phyloP scores from a whole-genome alignment of 345 rosid species.

The Isatis tinctoria region DNA sequence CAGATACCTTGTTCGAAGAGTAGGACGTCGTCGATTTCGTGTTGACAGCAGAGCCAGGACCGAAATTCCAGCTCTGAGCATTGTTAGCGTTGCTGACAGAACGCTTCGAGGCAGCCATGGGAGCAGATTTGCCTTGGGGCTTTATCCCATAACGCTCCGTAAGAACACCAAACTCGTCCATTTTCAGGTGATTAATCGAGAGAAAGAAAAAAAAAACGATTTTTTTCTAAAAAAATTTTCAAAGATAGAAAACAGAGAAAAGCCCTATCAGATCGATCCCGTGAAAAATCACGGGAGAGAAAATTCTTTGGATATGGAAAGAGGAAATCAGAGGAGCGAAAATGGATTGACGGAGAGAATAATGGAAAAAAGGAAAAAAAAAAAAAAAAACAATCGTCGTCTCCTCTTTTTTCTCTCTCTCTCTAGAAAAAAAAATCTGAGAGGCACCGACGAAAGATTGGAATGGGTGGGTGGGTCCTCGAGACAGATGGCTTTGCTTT shows the following conservation, averaged over 20 bases:
- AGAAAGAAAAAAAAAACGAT: background rate
- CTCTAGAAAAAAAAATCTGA: background rate
- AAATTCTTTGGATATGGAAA: constrained; percentile 16
- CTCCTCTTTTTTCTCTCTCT: background rate
- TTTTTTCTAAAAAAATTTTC: background rate
- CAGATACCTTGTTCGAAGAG: constrained; percentile 34
- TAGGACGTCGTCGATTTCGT: background rate
- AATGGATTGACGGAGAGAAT: constrained; percentile 22
- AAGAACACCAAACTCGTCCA: constrained; percentile 85
- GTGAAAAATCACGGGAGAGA: background rate
- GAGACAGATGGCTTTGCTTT: constrained; percentile 22
- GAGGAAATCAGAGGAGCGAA: background rate
- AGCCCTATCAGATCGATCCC: constrained; percentile 1
- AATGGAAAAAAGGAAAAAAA: background rate
- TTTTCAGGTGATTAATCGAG: constrained; percentile 11
- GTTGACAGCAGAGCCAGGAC: background rate
- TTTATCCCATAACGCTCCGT: constrained; percentile 82
- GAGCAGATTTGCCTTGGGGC: constrained; percentile 84
- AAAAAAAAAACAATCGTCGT: background rate
- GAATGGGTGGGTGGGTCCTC: constrained; percentile 16
- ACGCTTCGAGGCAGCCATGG: constrained; percentile 66
- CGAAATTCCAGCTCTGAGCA: constrained; percentile 29
- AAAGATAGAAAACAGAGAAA: background rate
- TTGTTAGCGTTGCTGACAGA: constrained; percentile 20
- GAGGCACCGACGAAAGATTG: constrained; percentile 23